Conservation (phyloP, 257 asterid genomes). For the Osmanthus fragrans region DNA sequence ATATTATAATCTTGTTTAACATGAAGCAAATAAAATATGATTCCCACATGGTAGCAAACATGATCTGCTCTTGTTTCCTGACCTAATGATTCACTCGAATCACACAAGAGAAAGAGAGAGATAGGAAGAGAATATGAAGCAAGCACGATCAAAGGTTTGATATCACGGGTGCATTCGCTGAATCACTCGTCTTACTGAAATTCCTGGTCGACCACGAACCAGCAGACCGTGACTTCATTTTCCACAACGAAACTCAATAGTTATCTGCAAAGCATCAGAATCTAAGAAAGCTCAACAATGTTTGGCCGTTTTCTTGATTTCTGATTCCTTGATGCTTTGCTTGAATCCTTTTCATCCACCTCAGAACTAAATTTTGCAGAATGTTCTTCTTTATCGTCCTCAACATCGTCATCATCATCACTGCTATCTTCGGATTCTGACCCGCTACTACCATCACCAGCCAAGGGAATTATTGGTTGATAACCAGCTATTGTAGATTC, state of each 20-base stretch:
- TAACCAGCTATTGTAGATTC: slow-evolving; percentile 75
- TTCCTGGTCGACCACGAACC: neutral
- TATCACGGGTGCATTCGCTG: no score
- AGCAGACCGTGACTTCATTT: neutral
- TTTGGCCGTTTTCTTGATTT: slow-evolving; percentile 43
- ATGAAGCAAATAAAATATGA: neutral
- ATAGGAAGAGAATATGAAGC: no score
- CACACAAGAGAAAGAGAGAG: no score
- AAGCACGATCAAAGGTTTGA: no score
- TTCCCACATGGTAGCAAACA: neutral
- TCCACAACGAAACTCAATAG: neutral
- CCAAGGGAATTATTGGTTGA: slow-evolving; percentile 38
- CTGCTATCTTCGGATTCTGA: slow-evolving; percentile 50
- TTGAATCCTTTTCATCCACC: slow-evolving; percentile 25
- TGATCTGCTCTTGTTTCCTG: no score
- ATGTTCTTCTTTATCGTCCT: slow-evolving; percentile 14
- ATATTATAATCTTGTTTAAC: no score
- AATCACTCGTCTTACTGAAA: no score
- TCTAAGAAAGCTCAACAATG: slow-evolving; percentile 60
- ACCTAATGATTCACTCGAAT: no score
- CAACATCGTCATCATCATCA: slow-evolving; percentile 27
- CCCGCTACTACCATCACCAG: slow-evolving; percentile 38
- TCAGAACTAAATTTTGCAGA: slow-evolving; percentile 19
- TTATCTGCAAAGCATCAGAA: neutral
- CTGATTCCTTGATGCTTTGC: slow-evolving; percentile 29